Evolutionary conservation across 345 rosid species (phyloP).

Genomic region (Odontarrhena argentea): DNA sequence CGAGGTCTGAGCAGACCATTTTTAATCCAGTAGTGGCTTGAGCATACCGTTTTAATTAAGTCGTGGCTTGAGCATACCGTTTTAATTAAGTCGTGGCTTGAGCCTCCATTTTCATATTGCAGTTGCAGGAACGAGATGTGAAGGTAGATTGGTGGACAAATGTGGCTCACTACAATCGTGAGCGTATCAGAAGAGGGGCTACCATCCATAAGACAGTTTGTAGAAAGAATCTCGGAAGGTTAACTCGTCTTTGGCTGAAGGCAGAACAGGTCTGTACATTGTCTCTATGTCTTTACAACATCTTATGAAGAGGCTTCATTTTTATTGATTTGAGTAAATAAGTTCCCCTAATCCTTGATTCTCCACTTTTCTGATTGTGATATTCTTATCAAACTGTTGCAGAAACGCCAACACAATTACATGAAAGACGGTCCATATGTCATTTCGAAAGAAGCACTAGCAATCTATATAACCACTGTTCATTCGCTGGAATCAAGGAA

Average conservation of each 20-base stretch:
- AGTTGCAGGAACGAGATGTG: too few relatives aligned
- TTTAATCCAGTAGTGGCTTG: too few relatives aligned
- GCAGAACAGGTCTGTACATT: slow-evolving; percentile 79
- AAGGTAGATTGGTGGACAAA: too few relatives aligned
- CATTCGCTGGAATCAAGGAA: slow-evolving; percentile 98
- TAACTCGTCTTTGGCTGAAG: slow-evolving; percentile 98
- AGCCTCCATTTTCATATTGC: too few relatives aligned
- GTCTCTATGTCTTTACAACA: background rate
- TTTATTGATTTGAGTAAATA: background rate
- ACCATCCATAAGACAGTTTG: slow-evolving; percentile 99
- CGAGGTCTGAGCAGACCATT: too few relatives aligned
- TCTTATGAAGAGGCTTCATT: background rate
- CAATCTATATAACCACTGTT: slow-evolving; percentile 94
- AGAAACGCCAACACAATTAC: slow-evolving; percentile 98
- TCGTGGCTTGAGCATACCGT: too few relatives aligned
- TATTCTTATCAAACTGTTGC: slow-evolving; percentile 27
- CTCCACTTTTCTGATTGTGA: slow-evolving; percentile 12
- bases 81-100: too few relatives aligned
- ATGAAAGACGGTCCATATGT: slow-evolving; percentile 99
- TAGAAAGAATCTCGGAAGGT: slow-evolving; percentile 91
- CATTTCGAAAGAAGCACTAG: slow-evolving; percentile 98
- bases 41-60: too few relatives aligned
- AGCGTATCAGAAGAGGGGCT: slow-evolving; percentile 98
- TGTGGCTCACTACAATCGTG: slow-evolving; percentile 65
- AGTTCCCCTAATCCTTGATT: slow-evolving; percentile 15